Percentiles rank a stretch among this genome's conserved stretches.
Evolutionary conservation across 2,329 filamentous ascomycete species (phyloP).

Genomic region (Beauveria asiatica): DNA sequence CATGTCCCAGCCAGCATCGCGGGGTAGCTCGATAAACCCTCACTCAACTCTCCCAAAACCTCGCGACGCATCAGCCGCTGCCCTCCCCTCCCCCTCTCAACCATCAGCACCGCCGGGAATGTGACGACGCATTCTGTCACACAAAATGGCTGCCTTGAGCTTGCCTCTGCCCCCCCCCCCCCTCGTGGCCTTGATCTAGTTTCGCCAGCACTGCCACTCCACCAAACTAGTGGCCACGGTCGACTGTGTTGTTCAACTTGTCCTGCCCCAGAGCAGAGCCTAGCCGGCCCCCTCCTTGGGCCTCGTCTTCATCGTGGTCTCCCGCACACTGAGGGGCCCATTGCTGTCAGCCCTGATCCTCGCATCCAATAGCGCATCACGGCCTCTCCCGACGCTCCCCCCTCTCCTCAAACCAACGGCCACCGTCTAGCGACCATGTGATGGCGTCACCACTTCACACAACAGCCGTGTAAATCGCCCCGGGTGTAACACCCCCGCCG

Average conservation of each 20-base stretch:
- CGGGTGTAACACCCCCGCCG: not conserved
- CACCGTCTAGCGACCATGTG: constrained; percentile 2
- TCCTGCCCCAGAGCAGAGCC: not conserved
- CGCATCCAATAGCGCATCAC: constrained; percentile 3
- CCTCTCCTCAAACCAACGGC: not conserved
- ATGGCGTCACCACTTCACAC: constrained; percentile 2
- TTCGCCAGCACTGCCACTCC: constrained; percentile 6
- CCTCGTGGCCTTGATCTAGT: constrained; percentile 1
- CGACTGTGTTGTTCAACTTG: not conserved
- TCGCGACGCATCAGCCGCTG: not conserved
- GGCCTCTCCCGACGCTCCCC: not conserved
- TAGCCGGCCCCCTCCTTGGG: not conserved
- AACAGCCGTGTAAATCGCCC: not conserved
- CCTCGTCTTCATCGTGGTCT: not conserved
- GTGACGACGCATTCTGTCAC: constrained; percentile 4
- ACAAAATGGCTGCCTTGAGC: constrained; percentile 4
- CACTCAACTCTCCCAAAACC: not conserved
- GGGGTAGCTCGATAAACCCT: constrained; percentile 1
- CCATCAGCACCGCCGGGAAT: not conserved
- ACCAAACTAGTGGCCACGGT: constrained; percentile 5
- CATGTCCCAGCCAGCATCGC: not conserved
- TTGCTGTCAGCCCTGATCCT: not conserved
- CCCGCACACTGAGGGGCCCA: not conserved
- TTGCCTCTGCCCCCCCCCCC: not conserved
- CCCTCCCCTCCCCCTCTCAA: not conserved